Evolutionary conservation across 495 filamentous ascomycete genomes (phyloP).

Genomic region (Filosporella fistucella): DNA sequence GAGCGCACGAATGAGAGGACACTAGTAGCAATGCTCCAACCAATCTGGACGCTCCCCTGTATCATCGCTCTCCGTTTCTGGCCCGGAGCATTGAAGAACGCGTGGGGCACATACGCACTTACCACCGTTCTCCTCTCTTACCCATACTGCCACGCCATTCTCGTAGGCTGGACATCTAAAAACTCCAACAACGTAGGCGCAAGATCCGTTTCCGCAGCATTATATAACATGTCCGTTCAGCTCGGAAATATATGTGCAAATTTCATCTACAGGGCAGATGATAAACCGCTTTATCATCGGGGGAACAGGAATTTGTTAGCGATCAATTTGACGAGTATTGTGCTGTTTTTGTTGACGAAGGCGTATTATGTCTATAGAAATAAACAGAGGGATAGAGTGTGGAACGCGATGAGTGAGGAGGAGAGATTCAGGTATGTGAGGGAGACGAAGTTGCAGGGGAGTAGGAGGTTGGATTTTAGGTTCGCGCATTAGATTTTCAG

Average conservation of each 20-base stretch:
- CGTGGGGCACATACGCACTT: slow-evolving; percentile 52
- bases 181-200: slow-evolving; percentile 42
- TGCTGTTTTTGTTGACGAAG: slow-evolving; percentile 33
- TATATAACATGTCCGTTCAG: slow-evolving; percentile 58
- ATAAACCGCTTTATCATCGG: slow-evolving; percentile 44
- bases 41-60: slow-evolving; percentile 55
- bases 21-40: slow-evolving; percentile 42
- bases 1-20: slow-evolving; percentile 53
- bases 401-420: slow-evolving; percentile 35
- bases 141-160: slow-evolving; percentile 44
- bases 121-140: slow-evolving; percentile 47
- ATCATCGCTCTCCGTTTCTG: slow-evolving; percentile 46
- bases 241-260: slow-evolving; percentile 49
- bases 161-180: slow-evolving; percentile 40
- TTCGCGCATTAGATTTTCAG: slow-evolving; percentile 36
- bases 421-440: slow-evolving; percentile 32
- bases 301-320: slow-evolving; percentile 30
- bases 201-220: slow-evolving; percentile 1
- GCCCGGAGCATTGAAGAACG: slow-evolving; percentile 25
- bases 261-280: slow-evolving; percentile 45
- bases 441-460: slow-evolving; percentile 34
- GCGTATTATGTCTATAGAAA: slow-evolving; percentile 40
- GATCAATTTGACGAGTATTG: slow-evolving; percentile 23
- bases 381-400: slow-evolving; percentile 31
- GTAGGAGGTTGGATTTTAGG: slow-evolving; percentile 40